These are phyloP conservation scores for Dichomitus squalens DNA, from an alignment of 1,284 basidiomycete species.

Conservation along the genomic window DNA sequence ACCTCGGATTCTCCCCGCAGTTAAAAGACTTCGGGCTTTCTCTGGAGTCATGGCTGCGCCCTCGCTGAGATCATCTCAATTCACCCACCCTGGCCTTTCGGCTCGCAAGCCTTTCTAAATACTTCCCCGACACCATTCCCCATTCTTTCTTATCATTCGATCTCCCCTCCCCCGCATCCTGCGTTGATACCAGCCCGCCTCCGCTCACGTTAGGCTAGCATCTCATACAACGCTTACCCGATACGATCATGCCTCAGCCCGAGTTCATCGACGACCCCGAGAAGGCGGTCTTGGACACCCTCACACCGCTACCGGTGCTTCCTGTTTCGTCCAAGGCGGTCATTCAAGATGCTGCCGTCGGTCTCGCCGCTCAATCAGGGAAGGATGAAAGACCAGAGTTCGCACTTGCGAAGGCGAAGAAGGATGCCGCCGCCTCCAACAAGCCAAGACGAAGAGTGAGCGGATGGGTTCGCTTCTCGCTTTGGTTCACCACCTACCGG, in stretches of 20 bases:
- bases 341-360: constrained; percentile 20
- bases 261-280: constrained; percentile 31
- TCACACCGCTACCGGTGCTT: constrained; percentile 25
- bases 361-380: constrained; percentile 17
- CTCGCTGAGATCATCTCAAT: constrained; percentile 29
- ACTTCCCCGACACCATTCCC: constrained; percentile 17
- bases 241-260: constrained; percentile 24
- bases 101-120: constrained; percentile 12
- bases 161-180: constrained; percentile 23
- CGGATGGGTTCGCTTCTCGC: constrained; percentile 51
- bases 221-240: constrained; percentile 9
- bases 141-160: constrained; percentile 11
- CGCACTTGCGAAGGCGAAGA: constrained; percentile 23
- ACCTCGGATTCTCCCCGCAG: constrained; percentile 34
- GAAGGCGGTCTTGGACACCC: constrained; percentile 28
- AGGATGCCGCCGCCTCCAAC: constrained; percentile 20
- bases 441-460: constrained; percentile 32
- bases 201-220: not conserved
- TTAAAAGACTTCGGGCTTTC: constrained; percentile 35
- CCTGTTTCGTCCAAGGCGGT: constrained; percentile 23
- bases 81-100: not conserved
- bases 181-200: constrained; percentile 12
- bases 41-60: constrained; percentile 30
- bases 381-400: constrained; percentile 19
- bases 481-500: constrained; percentile 73